These are phyloP conservation scores for Populus euphratica DNA, from an alignment of 345 rosid species.

Conservation along the genomic window DNA sequence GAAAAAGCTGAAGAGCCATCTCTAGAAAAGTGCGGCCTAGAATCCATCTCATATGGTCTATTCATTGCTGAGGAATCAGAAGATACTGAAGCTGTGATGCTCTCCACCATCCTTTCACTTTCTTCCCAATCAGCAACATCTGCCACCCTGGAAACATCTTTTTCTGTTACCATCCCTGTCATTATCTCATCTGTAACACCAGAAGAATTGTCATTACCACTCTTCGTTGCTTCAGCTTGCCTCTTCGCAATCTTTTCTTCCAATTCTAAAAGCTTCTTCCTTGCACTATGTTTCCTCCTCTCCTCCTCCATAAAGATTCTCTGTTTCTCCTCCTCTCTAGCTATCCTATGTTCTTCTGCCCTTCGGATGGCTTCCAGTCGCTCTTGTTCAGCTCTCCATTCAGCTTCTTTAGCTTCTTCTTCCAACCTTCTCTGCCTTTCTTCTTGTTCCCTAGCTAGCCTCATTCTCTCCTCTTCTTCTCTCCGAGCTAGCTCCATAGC, in stretches of 20 bases:
- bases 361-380: conserved; percentile 57
- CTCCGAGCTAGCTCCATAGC: conserved; percentile 72
- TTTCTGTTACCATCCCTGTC: conserved; percentile 43
- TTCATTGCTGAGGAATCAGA: conserved; percentile 57
- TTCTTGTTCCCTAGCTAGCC: conserved; percentile 74
- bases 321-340: conserved; percentile 86
- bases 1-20: conserved; percentile 50
- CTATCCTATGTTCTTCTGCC: conserved; percentile 80
- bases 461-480: conserved; percentile 86
- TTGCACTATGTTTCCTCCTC: conserved; percentile 94
- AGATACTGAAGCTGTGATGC: conserved; percentile 70
- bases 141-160: conserved; percentile 34
- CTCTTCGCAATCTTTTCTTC: conserved; percentile 92
- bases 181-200: conserved; percentile 46
- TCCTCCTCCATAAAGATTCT: conserved; percentile 84
- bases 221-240: conserved; percentile 52
- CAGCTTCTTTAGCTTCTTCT: conserved; percentile 86
- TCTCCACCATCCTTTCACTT: conserved; percentile 84
- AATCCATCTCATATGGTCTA: conserved; percentile 52
- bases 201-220: conserved; percentile 41
- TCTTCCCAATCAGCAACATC: conserved; percentile 87
- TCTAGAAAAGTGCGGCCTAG: conserved; percentile 46
- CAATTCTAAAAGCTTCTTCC: conserved; percentile 87
- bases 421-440: conserved; percentile 68
- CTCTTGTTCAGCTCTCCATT: conserved; percentile 89